phyloP scores from a whole-genome alignment of 2,329 filamentous ascomycete genomes.

The Neonectria coccinea region DNA sequence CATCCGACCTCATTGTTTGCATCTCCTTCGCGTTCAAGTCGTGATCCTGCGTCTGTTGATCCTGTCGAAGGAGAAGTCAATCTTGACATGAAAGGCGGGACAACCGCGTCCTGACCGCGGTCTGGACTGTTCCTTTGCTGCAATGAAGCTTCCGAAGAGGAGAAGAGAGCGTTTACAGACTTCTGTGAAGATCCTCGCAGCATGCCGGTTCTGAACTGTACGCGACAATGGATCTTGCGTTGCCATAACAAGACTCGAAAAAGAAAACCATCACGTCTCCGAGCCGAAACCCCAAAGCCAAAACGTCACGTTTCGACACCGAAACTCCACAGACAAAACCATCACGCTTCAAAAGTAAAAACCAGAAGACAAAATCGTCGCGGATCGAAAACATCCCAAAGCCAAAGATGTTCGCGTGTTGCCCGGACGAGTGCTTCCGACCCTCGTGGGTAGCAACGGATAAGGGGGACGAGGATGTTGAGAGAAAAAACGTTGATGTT shows the following conservation, averaged over 20 bases:
- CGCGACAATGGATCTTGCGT: constrained; percentile 3
- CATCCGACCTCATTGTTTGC: background rate
- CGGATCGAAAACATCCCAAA: background rate
- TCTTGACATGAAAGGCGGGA: constrained; percentile 13
- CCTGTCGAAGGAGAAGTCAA: constrained; percentile 21
- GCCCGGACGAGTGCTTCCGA: background rate
- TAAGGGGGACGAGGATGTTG: constrained; percentile 20
- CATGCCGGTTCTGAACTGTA: constrained; percentile 10
- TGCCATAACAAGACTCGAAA: background rate
- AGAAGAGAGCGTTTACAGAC: constrained; percentile 19
- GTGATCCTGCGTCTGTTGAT: constrained; percentile 23
- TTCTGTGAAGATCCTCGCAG: constrained; percentile 21
- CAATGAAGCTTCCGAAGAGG: constrained; percentile 6
- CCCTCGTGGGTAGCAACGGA: background rate
- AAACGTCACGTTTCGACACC: constrained; percentile 1
- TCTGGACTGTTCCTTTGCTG: constrained; percentile 13
- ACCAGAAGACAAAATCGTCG: background rate
- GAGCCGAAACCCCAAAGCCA: background rate
- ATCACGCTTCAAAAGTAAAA: too few species aligned
- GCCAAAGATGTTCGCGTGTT: background rate
- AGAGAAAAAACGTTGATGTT: constrained; percentile 38
- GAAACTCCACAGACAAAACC: background rate
- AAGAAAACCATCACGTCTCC: background rate
- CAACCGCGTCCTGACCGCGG: constrained; percentile 1
- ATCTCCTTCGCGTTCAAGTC: constrained; percentile 6